Conservation (phyloP, 2,329 filamentous ascomycete genomes). For the Paracoccidioides lutzii region DNA sequence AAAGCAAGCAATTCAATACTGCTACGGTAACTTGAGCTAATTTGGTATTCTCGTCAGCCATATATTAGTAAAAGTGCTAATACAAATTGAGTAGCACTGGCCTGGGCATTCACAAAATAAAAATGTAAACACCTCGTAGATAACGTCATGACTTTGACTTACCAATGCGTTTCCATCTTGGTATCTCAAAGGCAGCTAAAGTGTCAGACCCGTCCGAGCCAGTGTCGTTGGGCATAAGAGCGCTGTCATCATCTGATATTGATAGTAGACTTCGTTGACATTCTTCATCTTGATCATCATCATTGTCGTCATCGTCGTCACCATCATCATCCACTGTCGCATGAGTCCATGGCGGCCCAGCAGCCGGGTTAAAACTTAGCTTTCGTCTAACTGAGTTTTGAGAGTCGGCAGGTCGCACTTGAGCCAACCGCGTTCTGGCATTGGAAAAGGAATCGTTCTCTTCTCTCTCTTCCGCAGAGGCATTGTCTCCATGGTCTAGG, state of each 20-base stretch:
- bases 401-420: background rate
- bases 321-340: constrained; percentile 17
- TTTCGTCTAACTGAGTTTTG: constrained; percentile 16
- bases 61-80: background rate
- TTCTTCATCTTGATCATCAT: constrained; percentile 19
- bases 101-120: no score
- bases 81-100: background rate
- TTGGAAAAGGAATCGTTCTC: background rate
- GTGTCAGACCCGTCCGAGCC: constrained; percentile 15
- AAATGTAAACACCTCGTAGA: no score
- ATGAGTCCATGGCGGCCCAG: constrained; percentile 26
- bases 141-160: constrained; percentile 15
- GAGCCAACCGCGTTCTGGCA: background rate
- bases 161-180: constrained; percentile 41
- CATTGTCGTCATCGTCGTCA: constrained; percentile 6
- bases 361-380: constrained; percentile 33
- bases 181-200: constrained; percentile 41
- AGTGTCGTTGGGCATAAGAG: background rate
- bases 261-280: constrained; percentile 7
- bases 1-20: constrained; percentile 61
- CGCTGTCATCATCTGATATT: background rate
- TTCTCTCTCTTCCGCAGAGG: background rate
- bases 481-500: constrained; percentile 14
- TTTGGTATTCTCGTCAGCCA: background rate
- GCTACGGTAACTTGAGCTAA: constrained; percentile 57